These are phyloP conservation scores for Rhizophora mangle DNA, from an alignment of 345 rosid genomes.

Conservation along the genomic window DNA sequence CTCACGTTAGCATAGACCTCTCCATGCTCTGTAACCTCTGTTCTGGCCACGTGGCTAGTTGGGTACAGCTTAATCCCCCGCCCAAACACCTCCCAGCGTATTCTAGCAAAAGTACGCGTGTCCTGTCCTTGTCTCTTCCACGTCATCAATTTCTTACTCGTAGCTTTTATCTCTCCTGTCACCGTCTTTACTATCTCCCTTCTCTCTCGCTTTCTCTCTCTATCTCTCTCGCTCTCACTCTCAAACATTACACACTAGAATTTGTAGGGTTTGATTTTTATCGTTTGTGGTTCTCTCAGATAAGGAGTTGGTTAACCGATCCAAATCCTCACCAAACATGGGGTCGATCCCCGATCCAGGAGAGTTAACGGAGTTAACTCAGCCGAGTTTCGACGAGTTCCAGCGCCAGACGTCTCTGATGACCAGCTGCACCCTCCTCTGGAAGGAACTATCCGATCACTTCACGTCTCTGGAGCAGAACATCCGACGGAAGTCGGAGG, in stretches of 20 bases:
- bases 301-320: not conserved
- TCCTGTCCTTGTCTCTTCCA: constrained; percentile 32
- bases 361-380: constrained; percentile 69
- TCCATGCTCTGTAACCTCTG: too few relatives aligned
- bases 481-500: constrained; percentile 74
- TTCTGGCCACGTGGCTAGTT: too few relatives aligned
- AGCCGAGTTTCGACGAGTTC: constrained; percentile 92
- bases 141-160: constrained; percentile 35
- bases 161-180: constrained; percentile 21
- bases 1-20: constrained; percentile 3
- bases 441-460: constrained; percentile 99
- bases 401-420: constrained; percentile 87
- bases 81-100: constrained; percentile 18
- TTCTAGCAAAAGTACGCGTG: constrained; percentile 49
- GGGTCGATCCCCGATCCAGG: constrained; percentile 98
- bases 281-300: not conserved
- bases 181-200: not conserved
- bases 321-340: constrained; percentile 33
- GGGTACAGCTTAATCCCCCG: too few relatives aligned
- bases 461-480: constrained; percentile 78
- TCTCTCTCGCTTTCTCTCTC: not conserved
- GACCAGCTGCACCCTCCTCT: constrained; percentile 97
- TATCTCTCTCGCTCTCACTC: not conserved
- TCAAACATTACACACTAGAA: too few relatives aligned
- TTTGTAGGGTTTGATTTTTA: constrained; percentile 11